Base-by-base conservation (phyloP, 2,329 filamentous ascomycete species). In the Aspergillus nomiae region DNA sequence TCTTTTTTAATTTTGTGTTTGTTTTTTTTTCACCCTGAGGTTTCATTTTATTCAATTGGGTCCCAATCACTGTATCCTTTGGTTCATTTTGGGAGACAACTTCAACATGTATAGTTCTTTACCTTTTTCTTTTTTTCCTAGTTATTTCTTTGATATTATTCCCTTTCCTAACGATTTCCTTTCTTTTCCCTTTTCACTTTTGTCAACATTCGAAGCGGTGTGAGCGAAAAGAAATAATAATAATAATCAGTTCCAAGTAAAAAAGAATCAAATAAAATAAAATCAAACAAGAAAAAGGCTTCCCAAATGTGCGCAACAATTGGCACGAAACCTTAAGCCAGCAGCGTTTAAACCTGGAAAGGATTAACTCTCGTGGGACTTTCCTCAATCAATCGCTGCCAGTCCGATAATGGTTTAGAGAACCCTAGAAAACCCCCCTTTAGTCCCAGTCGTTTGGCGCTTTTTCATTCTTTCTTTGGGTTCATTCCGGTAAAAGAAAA, bases 331-430 rank as follows among this genome's bases (percentile, higher is more conserved):
- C 51, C 32, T 55, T 55, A 55, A 53, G 50, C 21, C 34, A 36
- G 32, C 14, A 53, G 50, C 21, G 16, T 12, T 55, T 36, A 55
- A 55, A 24, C 51, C 30, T 12, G 30, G 45, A 50, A 36, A 24
- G 45, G 57, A 59, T 36, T 59, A 59, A 59, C 48, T 59, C 43
- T 53, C 48, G 46, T 59, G 57, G 43, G 45, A 55, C 51, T 55
- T 55, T 38, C 51, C 51, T 55, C 34, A 54, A 34, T 54, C 51
- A n/a, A 32, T 53, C 50, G 12, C 30, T 26, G 26, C 30, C 46
- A 50, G 21, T 51, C 50, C 50, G 30, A 54, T 54, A 54, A 54
- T 24, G 30, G 51, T 8, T 54, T 54, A 54, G 28, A 51, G 24
- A 51, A 51, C 48, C 48, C 48, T 28, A 28, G 9, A 6, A 19